Base-by-base conservation (phyloP, 257 asterid species). In the Schizonepeta tenuifolia region DNA sequence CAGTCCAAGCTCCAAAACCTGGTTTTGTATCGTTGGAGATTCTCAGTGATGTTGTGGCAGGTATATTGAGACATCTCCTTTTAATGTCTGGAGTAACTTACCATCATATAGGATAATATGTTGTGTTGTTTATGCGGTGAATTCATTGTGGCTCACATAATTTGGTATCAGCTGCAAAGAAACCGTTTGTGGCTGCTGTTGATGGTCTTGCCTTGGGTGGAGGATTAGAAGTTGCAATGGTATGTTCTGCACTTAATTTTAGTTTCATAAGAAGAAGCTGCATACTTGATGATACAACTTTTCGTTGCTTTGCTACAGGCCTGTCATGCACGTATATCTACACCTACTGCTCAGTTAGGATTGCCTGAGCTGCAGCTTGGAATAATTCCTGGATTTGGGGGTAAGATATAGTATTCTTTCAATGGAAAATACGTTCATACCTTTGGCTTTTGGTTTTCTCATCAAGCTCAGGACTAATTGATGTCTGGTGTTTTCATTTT, bases 141-240 rank as follows among this genome's bases (percentile, higher is more conserved):
- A 2, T 22, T 73, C 14, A 9, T 54, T 60, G 36, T 69, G 57
- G 59, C 57, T 69, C 21, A 2, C 22, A 67, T 67, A 31, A 72
- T 44, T 76, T 71, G 43, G 64, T 60, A 69, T 38, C 84, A 95
- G 98, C 88, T 86, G 96, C 88, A 4, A 85, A 81, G 72, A 95
- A 95, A 67, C 99, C 99, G 7, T 90, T 95, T 43, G 99, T 95
- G 67, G 99, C 99, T 38, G 99, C 99, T 3, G 80, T 95, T 47
- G 98, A 95, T 86, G 99, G 98, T 71, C 96, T 90, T 69, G 99
- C 99, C 70, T 82, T 95, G 83, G 99, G 99, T 81, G 99, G 99
- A 76, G 99, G 99, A 57, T 70, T 95, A 51, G 99, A 95, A 75
- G 96, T 92, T 54, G 97, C 98, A 61, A 92, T 92, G 99, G 99